phyloP scores from a whole-genome alignment of 352 stramenopile species.

The Globisporangium acanthophoron region DNA sequence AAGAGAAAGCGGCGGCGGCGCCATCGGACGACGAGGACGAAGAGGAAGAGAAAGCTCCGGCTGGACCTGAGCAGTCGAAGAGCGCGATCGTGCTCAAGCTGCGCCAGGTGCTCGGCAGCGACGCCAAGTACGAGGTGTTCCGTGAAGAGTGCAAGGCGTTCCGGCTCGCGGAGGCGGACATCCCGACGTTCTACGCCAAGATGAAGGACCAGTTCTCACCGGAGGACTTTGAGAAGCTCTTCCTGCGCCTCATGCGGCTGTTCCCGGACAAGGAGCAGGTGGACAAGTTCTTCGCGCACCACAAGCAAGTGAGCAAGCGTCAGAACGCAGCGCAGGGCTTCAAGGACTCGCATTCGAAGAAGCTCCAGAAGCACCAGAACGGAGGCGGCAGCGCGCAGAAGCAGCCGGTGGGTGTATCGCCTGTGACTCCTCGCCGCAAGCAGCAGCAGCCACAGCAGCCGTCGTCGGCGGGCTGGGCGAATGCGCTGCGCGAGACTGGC shows the following conservation, averaged over 20 bases:
- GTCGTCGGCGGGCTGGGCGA: constrained; percentile 58
- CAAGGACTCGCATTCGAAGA: constrained; percentile 33
- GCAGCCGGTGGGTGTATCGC: constrained; percentile 10
- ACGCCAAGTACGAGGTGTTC: constrained; percentile 83
- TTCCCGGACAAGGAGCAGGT: constrained; percentile 64
- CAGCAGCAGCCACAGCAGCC: constrained; percentile 26
- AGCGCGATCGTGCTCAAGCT: constrained; percentile 76
- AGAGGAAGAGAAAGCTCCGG: constrained; percentile 29
- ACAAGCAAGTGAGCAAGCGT: constrained; percentile 46
- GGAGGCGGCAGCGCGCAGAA: constrained; percentile 13
- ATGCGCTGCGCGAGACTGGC: constrained; percentile 66
- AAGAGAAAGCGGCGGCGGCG: constrained; percentile 40
- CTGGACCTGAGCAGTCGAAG: constrained; percentile 41
- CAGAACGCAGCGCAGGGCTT: constrained; percentile 30
- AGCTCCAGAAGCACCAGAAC: constrained; percentile 31
- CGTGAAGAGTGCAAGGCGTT: constrained; percentile 73
- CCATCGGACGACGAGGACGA: constrained; percentile 21
- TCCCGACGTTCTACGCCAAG: constrained; percentile 73
- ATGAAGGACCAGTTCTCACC: constrained; percentile 56
- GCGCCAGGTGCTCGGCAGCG: constrained; percentile 63
- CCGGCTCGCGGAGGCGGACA: constrained; percentile 41
- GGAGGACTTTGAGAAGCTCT: constrained; percentile 64
- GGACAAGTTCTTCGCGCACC: constrained; percentile 53
- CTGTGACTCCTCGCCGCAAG: background rate
- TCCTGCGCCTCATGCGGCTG: constrained; percentile 72